Evolutionary conservation across 805 yeast species (phyloP).

Genomic region (Cyberlindnera xishuangbannaensis): DNA sequence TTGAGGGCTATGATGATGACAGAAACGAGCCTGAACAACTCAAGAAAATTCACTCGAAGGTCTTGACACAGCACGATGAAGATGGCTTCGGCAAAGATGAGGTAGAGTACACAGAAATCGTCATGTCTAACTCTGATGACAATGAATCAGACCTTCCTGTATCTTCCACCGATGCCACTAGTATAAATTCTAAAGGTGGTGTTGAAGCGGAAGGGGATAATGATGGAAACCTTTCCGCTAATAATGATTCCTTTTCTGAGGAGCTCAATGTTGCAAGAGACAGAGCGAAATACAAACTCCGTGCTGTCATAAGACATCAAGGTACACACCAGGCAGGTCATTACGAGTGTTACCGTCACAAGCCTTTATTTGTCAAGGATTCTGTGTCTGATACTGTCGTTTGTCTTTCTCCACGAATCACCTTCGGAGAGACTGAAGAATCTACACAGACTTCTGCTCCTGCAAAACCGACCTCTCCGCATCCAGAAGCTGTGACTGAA

Average conservation of each 20-base stretch:
- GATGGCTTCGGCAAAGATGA: slow-evolving; percentile 9
- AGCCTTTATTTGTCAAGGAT: slow-evolving; percentile 47
- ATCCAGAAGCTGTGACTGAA: background rate
- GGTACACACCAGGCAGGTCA: slow-evolving; percentile 91
- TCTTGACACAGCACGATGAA: slow-evolving; percentile 21
- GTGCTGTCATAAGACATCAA: slow-evolving; percentile 74
- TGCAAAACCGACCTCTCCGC: background rate
- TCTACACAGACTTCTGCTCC: background rate
- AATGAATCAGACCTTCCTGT: slow-evolving; percentile 10
- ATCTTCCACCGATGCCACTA: slow-evolving; percentile 9
- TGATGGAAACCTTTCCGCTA: slow-evolving; percentile 10
- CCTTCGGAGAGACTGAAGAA: slow-evolving; percentile 13
- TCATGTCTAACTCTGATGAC: slow-evolving; percentile 2
- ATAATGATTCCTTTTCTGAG: slow-evolving; percentile 22
- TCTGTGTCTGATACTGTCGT: slow-evolving; percentile 22
- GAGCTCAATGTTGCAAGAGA: slow-evolving; percentile 23
- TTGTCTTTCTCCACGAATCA: slow-evolving; percentile 27
- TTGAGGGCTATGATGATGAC: slow-evolving; percentile 29
- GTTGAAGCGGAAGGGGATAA: slow-evolving; percentile 9
- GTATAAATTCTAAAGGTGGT: slow-evolving; percentile 19
- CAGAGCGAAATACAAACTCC: slow-evolving; percentile 48
- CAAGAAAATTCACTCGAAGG: slow-evolving; percentile 22
- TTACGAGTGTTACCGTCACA: slow-evolving; percentile 80
- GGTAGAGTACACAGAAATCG: slow-evolving; percentile 15
- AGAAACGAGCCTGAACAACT: slow-evolving; percentile 21